Evolutionary conservation across 2,329 filamentous ascomycete genomes (phyloP).

Genomic region (Sphaerulina populicola): DNA sequence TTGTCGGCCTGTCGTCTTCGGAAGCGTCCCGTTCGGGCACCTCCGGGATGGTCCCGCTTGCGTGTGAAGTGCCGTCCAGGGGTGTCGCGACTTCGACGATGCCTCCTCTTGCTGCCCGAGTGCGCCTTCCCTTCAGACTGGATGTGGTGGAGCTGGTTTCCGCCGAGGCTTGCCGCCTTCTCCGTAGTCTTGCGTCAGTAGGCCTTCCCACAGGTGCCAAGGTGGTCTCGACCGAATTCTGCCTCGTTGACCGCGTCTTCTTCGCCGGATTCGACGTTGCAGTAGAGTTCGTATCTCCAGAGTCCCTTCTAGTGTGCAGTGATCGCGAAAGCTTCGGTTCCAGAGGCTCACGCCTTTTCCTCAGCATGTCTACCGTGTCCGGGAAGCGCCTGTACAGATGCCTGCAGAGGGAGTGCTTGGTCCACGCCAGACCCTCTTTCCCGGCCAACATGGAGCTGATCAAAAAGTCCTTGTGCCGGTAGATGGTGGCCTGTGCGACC

Average conservation of each 20-base stretch:
- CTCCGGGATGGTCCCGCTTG: not conserved
- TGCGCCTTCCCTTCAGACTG: conserved; percentile 24
- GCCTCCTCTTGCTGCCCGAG: conserved; percentile 5
- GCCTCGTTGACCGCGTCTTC: conserved; percentile 1
- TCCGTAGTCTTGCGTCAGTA: not conserved
- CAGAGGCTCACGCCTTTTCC: conserved; percentile 7
- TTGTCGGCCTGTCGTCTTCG: conserved; percentile 5
- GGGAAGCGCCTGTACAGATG: conserved; percentile 36
- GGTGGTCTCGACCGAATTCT: conserved; percentile 11
- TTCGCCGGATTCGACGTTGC: not conserved
- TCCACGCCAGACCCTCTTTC: conserved; percentile 41
- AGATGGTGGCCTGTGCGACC: conserved; percentile 22
- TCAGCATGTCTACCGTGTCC: conserved; percentile 15
- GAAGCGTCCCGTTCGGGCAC: conserved; percentile 8
- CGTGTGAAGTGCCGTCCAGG: conserved; percentile 16
- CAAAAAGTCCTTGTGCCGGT: conserved; percentile 36
- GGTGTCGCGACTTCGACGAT: conserved; percentile 17
- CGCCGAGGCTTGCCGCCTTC: conserved; percentile 13
- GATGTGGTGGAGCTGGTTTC: conserved; percentile 20
- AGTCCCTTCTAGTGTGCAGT: not conserved
- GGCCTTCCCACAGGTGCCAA: not conserved
- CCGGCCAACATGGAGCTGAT: conserved; percentile 39
- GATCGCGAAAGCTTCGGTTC: conserved; percentile 1
- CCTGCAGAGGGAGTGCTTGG: conserved; percentile 36
- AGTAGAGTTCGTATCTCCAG: conserved; percentile 1